Percentiles rank a stretch among this genome's conserved stretches.
Conservation (phyloP, 805 yeast species). For the Ogataea neopini region DNA sequence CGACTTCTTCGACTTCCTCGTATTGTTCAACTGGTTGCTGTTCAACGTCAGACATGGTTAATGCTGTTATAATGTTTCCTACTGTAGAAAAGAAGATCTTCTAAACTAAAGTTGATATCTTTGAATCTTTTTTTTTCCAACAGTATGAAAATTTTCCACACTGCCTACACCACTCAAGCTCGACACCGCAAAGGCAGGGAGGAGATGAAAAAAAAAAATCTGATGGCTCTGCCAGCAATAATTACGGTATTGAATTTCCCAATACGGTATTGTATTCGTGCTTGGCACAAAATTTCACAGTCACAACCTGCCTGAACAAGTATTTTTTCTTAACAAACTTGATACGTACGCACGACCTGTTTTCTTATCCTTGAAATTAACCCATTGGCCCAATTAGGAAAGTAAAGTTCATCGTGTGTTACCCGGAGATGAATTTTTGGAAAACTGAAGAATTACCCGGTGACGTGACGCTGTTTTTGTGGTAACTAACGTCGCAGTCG, state of each 20-base stretch:
- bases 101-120: background rate
- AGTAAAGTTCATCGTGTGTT: slow-evolving; percentile 20
- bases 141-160: slow-evolving; percentile 16
- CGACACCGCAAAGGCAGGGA: background rate
- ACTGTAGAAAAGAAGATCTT: background rate
- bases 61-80: slow-evolving; percentile 32
- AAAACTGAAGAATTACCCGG: slow-evolving; percentile 2
- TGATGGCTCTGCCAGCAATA: slow-evolving; percentile 1
- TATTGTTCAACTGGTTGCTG: slow-evolving; percentile 55
- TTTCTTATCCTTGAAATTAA: slow-evolving; percentile 29
- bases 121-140: slow-evolving; percentile 2
- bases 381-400: slow-evolving; percentile 33
- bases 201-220: background rate
- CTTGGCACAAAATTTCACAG: slow-evolving; percentile 15
- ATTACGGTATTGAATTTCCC: slow-evolving; percentile 4
- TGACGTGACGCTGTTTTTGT: background rate
- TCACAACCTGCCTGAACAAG: slow-evolving; percentile 21
- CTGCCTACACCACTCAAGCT: background rate
- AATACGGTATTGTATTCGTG: slow-evolving; percentile 4
- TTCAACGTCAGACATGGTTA: slow-evolving; percentile 80
- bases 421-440: slow-evolving; percentile 17
- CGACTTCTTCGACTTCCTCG: slow-evolving; percentile 57
- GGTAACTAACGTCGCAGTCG: too few species aligned
- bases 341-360: slow-evolving; percentile 14
- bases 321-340: background rate